These are phyloP conservation scores for Luffa aegyptiaca DNA, from an alignment of 306 rosid genomes.

Conservation along the genomic window DNA sequence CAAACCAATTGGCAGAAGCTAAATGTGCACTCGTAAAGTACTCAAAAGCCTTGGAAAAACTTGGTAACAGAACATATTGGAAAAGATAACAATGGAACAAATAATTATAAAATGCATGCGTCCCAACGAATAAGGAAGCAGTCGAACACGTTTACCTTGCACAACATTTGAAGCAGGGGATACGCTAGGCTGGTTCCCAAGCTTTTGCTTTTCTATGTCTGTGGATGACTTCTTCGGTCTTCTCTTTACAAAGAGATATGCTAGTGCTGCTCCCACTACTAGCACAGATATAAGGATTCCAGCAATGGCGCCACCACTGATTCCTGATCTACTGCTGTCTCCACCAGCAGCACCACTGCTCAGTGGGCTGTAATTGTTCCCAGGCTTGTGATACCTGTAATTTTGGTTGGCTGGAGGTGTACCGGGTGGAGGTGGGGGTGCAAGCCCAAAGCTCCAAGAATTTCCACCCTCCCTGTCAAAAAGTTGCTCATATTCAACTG, in stretches of 20 bases:
- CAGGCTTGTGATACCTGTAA: constrained; percentile 40
- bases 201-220: constrained; percentile 68
- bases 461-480: constrained; percentile 61
- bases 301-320: constrained; percentile 84
- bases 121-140: not conserved
- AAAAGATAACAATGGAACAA: not conserved
- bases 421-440: constrained; percentile 98
- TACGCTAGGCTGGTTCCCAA: constrained; percentile 52
- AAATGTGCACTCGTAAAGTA: not conserved
- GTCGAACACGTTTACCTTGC: constrained; percentile 36
- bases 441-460: constrained; percentile 81
- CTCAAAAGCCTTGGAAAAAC: not conserved
- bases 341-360: constrained; percentile 24
- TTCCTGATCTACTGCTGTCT: constrained; percentile 68
- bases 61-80: not conserved
- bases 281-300: constrained; percentile 82
- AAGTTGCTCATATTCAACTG: constrained; percentile 11
- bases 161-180: constrained; percentile 49
- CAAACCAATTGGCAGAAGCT: not conserved
- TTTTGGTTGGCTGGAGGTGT: constrained; percentile 48
- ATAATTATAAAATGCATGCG: not conserved
- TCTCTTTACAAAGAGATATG: constrained; percentile 68
- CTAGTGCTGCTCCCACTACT: constrained; percentile 63
- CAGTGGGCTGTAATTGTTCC: constrained; percentile 32
- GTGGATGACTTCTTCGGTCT: constrained; percentile 51